phyloP scores from a whole-genome alignment of 1,284 basidiomycete species.

The Tetrapyrgos nigripes region DNA sequence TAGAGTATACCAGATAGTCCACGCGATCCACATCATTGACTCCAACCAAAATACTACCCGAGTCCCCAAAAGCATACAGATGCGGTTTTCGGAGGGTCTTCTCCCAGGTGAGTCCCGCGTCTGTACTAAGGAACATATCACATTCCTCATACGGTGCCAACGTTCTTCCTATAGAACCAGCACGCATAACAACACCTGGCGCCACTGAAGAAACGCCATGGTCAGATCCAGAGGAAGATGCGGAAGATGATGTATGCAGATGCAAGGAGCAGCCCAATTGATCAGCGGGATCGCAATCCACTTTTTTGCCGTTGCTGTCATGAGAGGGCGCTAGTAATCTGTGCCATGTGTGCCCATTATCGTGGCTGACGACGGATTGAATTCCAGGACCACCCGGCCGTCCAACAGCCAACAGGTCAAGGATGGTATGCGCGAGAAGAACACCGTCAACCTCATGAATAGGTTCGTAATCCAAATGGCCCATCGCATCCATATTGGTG shows the following conservation, averaged over 20 bases:
- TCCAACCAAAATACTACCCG: slow-evolving; percentile 83
- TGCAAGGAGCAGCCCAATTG: slow-evolving; percentile 81
- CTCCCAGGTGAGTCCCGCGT: slow-evolving; percentile 88
- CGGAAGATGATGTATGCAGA: slow-evolving; percentile 92
- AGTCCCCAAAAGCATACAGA: slow-evolving; percentile 97
- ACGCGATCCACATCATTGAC: slow-evolving; percentile 87
- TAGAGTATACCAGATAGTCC: slow-evolving; percentile 79
- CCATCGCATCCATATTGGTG: slow-evolving; percentile 88
- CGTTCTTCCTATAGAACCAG: slow-evolving; percentile 85
- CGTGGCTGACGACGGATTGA: slow-evolving; percentile 85
- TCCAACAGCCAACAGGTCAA: slow-evolving; percentile 85
- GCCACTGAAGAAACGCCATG: slow-evolving; percentile 94
- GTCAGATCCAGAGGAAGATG: slow-evolving; percentile 91
- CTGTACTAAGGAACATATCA: slow-evolving; percentile 92
- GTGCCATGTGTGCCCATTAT: slow-evolving; percentile 90
- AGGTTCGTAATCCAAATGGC: slow-evolving; percentile 94
- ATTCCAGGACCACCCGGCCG: slow-evolving; percentile 69
- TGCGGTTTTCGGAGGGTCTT: slow-evolving; percentile 83
- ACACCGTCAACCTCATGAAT: slow-evolving; percentile 94
- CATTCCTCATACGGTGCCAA: slow-evolving; percentile 86
- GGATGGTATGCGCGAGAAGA: slow-evolving; percentile 87
- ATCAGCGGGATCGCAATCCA: slow-evolving; percentile 69
- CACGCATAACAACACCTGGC: slow-evolving; percentile 94
- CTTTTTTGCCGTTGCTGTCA: slow-evolving; percentile 65
- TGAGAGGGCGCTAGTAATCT: slow-evolving; percentile 68